These are phyloP conservation scores for Naumovozyma castellii DNA, from an alignment of 805 yeast genomes.

Conservation along the genomic window DNA sequence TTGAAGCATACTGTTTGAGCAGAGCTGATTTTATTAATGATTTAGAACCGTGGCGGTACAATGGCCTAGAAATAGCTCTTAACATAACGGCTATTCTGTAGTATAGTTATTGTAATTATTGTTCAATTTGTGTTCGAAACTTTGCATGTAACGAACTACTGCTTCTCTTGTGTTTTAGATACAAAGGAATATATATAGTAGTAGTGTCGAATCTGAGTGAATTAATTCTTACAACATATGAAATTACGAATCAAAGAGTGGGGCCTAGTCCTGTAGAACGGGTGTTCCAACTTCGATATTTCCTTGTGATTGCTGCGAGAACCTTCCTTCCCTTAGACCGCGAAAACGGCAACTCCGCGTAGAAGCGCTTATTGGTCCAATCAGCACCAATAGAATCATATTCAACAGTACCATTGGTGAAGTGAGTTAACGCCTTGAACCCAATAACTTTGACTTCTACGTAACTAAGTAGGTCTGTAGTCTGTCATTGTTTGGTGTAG, in stretches of 20 bases:
- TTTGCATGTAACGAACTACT: too few species aligned
- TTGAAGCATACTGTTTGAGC: background rate
- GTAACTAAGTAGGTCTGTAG: too few species aligned
- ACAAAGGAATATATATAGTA: too few species aligned
- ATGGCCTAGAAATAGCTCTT: conserved; percentile 6
- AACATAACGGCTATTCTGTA: conserved; percentile 4
- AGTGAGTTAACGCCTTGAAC: too few species aligned
- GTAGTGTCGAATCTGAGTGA: too few species aligned
- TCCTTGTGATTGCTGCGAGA: background rate
- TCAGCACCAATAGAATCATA: background rate
- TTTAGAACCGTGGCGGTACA: conserved; percentile 2
- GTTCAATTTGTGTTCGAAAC: too few species aligned
- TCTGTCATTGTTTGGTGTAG: too few species aligned
- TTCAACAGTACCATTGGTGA: background rate
- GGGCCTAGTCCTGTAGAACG: background rate
- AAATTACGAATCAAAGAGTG: background rate
- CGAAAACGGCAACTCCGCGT: background rate
- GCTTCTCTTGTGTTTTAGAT: too few species aligned
- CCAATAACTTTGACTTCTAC: too few species aligned
- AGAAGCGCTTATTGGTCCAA: background rate
- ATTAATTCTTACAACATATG: too few species aligned
- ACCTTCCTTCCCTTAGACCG: background rate
- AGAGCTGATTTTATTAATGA: conserved; percentile 1
- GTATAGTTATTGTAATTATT: too few species aligned
- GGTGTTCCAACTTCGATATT: background rate